Evolutionary conservation across 805 yeast species (phyloP).

Genomic region (Ogataea angusta): DNA sequence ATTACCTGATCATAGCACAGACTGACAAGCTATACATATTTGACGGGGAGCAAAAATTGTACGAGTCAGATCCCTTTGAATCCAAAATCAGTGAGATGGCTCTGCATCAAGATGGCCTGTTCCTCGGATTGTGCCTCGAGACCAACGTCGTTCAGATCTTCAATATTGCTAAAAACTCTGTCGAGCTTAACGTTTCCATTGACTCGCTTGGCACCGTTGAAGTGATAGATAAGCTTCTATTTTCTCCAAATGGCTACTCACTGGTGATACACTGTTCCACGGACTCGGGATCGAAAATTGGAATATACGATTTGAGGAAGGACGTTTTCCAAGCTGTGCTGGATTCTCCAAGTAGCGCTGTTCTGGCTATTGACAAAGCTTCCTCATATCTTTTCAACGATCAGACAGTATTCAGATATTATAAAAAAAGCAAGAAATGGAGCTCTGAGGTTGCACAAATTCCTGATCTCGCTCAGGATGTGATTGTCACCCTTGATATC

Average conservation of each 20-base stretch:
- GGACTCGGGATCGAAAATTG: constrained; percentile 12
- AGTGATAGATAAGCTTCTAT: constrained; percentile 37
- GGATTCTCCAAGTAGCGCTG: neutral
- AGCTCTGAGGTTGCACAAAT: neutral
- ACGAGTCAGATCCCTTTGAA: constrained; percentile 9
- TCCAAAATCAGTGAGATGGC: constrained; percentile 11
- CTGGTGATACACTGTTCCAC: constrained; percentile 26
- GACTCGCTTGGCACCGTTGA: constrained; percentile 3
- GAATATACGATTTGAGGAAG: constrained; percentile 27
- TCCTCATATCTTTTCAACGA: constrained; percentile 17
- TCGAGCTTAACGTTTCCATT: constrained; percentile 33
- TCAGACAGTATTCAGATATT: constrained; percentile 15
- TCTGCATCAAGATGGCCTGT: constrained; percentile 38
- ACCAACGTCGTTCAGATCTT: constrained; percentile 36
- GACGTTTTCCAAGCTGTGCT: constrained; percentile 7
- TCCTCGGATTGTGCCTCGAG: constrained; percentile 36
- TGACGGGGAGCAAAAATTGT: constrained; percentile 5
- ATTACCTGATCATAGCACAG: constrained; percentile 13
- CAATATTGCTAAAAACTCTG: constrained; percentile 37
- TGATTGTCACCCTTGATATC: neutral
- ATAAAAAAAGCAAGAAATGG: constrained; percentile 25
- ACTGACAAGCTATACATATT: constrained; percentile 10
- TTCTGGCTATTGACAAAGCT: constrained; percentile 17
- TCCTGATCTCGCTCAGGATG: neutral
- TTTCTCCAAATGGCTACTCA: constrained; percentile 68